These are phyloP conservation scores for Bretschneidera sinensis DNA, from an alignment of 345 rosid genomes.

Conservation along the genomic window DNA sequence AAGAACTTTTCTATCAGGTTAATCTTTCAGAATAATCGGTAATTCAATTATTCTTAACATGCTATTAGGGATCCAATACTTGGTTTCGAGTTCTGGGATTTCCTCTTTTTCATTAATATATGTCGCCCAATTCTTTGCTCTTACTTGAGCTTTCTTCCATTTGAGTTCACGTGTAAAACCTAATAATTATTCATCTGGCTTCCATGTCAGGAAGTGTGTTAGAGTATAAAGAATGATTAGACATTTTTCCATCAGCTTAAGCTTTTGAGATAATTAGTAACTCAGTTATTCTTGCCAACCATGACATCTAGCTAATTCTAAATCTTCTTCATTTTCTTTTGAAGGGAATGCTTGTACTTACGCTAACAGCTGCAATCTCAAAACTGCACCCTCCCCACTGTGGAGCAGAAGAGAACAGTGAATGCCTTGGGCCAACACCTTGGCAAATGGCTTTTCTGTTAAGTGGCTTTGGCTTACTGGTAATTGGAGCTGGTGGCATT, in stretches of 20 bases:
- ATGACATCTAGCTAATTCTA: neutral
- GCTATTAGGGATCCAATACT: no score
- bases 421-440: slow-evolving; percentile 24
- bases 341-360: slow-evolving; percentile 40
- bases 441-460: slow-evolving; percentile 37
- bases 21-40: no score
- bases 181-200: neutral
- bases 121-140: no score
- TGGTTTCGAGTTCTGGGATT: no score
- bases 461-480: slow-evolving; percentile 26
- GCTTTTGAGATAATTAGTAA: neutral
- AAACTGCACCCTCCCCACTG: slow-evolving; percentile 38
- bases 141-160: no score
- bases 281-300: neutral
- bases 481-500: slow-evolving; percentile 44
- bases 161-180: no score
- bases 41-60: no score
- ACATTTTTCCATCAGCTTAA: no score
- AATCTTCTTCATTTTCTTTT: neutral
- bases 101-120: no score
- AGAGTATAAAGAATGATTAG: no score
- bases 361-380: slow-evolving; percentile 38
- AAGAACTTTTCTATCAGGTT: no score
- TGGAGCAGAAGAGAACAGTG: neutral
- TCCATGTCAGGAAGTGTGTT: no score